These are phyloP conservation scores for Rhizopus delemar DNA, from an alignment of 371 early-diverging fungal species.

Conservation along the genomic window DNA sequence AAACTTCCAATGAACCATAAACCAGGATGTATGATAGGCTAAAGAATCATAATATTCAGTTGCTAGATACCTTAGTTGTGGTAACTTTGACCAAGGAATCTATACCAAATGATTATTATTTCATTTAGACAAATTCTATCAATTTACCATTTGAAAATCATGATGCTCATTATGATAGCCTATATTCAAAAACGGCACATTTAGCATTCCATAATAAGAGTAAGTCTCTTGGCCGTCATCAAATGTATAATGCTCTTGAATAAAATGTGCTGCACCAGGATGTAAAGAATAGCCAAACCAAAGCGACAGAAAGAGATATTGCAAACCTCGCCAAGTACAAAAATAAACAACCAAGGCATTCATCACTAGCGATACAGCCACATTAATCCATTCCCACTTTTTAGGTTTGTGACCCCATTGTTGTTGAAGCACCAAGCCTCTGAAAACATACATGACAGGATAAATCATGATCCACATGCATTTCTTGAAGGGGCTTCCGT, in stretches of 20 bases:
- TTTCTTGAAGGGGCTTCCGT: conserved; percentile 73
- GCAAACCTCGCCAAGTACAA: conserved; percentile 70
- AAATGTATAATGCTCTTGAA: conserved; percentile 97
- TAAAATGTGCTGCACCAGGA: conserved; percentile 97
- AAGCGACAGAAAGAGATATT: conserved; percentile 78
- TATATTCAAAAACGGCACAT: conserved; percentile 82
- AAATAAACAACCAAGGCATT: conserved; percentile 59
- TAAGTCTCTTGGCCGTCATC: conserved; percentile 96
- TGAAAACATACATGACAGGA: conserved; percentile 88
- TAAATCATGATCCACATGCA: conserved; percentile 84
- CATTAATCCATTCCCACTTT: conserved; percentile 84
- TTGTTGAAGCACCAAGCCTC: conserved; percentile 76
- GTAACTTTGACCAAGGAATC: conserved; percentile 91
- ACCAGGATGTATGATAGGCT: conserved; percentile 89
- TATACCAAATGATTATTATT: conserved; percentile 20
- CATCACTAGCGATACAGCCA: conserved; percentile 61
- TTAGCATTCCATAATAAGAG: conserved; percentile 93
- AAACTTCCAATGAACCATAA: conserved; percentile 80
- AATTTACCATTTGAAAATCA: conserved; percentile 79
- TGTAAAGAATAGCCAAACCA: conserved; percentile 92
- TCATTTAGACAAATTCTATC: background rate
- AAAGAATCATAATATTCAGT: conserved; percentile 90
- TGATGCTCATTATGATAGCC: conserved; percentile 98
- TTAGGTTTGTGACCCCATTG: conserved; percentile 64
- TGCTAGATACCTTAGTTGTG: conserved; percentile 77